Evolutionary conservation across 2,329 filamentous ascomycete species (phyloP).

Genomic region (Hypoxylon sp.): DNA sequence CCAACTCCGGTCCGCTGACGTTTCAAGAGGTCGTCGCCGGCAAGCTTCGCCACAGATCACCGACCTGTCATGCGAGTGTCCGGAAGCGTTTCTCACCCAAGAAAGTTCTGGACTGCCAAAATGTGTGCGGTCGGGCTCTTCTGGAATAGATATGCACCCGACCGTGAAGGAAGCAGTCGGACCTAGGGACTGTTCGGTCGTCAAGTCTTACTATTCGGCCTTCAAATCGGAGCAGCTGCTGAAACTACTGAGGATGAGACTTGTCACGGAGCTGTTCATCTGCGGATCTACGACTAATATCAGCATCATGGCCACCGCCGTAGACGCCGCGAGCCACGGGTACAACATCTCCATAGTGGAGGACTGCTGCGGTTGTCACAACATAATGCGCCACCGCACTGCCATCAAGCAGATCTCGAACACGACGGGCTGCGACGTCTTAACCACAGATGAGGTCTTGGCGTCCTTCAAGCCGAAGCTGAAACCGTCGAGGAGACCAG

Average conservation of each 20-base stretch:
- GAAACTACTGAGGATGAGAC: conserved; percentile 80
- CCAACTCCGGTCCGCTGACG: conserved; percentile 29
- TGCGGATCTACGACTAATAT: conserved; percentile 89
- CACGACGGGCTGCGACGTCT: conserved; percentile 77
- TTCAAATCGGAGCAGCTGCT: conserved; percentile 81
- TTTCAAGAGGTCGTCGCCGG: conserved; percentile 42
- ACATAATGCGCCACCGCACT: conserved; percentile 73
- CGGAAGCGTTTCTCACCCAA: conserved; percentile 57
- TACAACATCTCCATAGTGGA: conserved; percentile 87
- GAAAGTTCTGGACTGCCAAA: conserved; percentile 49
- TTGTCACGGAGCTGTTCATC: conserved; percentile 90
- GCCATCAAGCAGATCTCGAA: conserved; percentile 79
- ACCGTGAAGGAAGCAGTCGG: conserved; percentile 58
- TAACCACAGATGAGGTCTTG: conserved; percentile 70
- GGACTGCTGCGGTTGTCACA: conserved; percentile 88
- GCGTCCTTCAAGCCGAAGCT: conserved; percentile 48
- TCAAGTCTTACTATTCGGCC: conserved; percentile 89
- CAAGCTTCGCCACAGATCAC: conserved; percentile 45
- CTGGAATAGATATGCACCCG: conserved; percentile 60
- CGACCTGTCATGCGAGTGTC: conserved; percentile 39
- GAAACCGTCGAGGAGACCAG: conserved; percentile 34
- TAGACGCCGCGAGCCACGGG: conserved; percentile 90
- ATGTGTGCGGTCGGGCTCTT: conserved; percentile 59
- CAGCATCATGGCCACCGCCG: conserved; percentile 89
- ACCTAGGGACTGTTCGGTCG: conserved; percentile 63